These are phyloP conservation scores for Candida rishiriensis DNA, from an alignment of 805 yeast species.

Conservation along the genomic window DNA sequence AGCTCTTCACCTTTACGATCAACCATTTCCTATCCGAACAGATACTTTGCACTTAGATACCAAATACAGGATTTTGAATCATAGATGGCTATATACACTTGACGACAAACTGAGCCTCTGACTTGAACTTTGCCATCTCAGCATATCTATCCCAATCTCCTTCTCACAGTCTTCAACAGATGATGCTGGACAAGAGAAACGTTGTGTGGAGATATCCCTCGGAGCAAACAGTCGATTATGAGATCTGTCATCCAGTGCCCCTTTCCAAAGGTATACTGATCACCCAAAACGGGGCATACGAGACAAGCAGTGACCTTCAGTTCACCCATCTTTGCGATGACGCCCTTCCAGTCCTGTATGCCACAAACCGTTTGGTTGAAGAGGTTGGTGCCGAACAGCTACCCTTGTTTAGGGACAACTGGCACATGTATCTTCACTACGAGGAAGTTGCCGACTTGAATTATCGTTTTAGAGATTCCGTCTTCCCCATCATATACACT, in stretches of 20 bases:
- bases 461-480: conserved; percentile 43
- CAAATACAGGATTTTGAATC: too few species aligned
- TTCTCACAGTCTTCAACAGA: too few species aligned
- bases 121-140: too few species aligned
- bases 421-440: conserved; percentile 39
- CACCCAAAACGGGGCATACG: conserved; percentile 7
- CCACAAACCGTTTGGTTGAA: conserved; percentile 13
- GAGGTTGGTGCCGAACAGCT: conserved; percentile 26
- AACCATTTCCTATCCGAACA: too few species aligned
- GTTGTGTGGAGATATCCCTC: conserved; percentile 33
- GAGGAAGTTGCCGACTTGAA: conserved; percentile 32
- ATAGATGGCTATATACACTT: too few species aligned
- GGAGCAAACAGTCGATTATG: conserved; percentile 14
- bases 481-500: conserved; percentile 60
- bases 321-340: conserved; percentile 16
- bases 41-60: too few species aligned
- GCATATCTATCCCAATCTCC: too few species aligned
- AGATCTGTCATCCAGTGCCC: conserved; percentile 28
- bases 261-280: conserved; percentile 31
- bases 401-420: conserved; percentile 42
- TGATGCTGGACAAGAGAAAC: conserved; percentile 2
- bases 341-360: conserved; percentile 17
- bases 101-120: too few species aligned
- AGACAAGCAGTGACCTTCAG: background rate
- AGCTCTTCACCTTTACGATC: too few species aligned